Conservation (phyloP, 1,139 yeast species). For the Debaryomyces robertsiae region DNA sequence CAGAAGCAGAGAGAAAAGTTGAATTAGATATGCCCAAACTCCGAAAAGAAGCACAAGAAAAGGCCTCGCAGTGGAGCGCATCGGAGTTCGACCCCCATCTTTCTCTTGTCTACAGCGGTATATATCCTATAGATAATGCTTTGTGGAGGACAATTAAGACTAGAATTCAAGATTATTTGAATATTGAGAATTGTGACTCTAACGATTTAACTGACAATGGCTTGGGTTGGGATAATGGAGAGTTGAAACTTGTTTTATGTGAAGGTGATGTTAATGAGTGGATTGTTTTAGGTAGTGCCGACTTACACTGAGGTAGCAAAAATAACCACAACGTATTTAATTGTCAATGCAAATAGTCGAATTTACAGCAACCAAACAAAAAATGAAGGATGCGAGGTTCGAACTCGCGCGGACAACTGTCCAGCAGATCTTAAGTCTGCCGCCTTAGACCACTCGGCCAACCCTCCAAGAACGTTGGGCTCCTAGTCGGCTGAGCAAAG, state of each 20-base stretch:
- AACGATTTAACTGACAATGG: slow-evolving; percentile 40
- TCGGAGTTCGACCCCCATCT: slow-evolving; percentile 72
- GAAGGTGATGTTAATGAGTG: slow-evolving; percentile 78
- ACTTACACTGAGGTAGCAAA: slow-evolving; percentile 30
- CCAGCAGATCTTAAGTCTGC: slow-evolving; percentile 48
- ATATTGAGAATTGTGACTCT: slow-evolving; percentile 48
- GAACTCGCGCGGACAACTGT: slow-evolving; percentile 76
- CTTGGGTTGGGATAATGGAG: slow-evolving; percentile 66
- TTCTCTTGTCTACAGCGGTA: slow-evolving; percentile 68
- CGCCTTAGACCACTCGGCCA: slow-evolving; percentile 61
- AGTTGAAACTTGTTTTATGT: slow-evolving; percentile 67
- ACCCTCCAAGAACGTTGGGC: slow-evolving; percentile 38
- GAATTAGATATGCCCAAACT: slow-evolving; percentile 31
- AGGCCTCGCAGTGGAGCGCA: slow-evolving; percentile 57
- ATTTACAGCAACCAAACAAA: slow-evolving; percentile 20
- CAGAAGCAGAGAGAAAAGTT: slow-evolving; percentile 4
- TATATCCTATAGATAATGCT: slow-evolving; percentile 71
- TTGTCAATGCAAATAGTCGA: no score
- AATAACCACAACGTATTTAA: background rate
- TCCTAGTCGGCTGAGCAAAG: no score
- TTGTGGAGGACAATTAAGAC: slow-evolving; percentile 66
- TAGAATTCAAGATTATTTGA: slow-evolving; percentile 69
- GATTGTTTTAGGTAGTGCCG: slow-evolving; percentile 66
- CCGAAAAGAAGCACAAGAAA: slow-evolving; percentile 33
- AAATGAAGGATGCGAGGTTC: slow-evolving; percentile 78